phyloP scores from a whole-genome alignment of 1,284 basidiomycete species.

The Puccinia horiana region DNA sequence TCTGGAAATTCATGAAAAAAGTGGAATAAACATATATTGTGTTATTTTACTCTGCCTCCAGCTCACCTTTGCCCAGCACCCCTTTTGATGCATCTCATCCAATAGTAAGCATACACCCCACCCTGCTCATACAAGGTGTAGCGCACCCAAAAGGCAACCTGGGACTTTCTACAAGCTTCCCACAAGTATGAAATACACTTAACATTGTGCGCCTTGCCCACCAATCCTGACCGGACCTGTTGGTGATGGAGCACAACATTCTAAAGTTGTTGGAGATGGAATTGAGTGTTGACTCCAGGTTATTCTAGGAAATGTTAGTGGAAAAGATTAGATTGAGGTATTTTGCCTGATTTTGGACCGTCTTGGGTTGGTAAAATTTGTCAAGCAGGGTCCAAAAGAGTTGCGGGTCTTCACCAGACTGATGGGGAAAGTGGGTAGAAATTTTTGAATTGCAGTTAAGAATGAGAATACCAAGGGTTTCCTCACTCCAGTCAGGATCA shows the following conservation, averaged over 20 bases:
- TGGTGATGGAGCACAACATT: neutral
- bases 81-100: too few species aligned
- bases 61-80: too few species aligned
- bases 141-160: too few species aligned
- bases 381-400: neutral
- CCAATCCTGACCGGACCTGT: too few species aligned
- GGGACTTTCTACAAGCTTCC: too few species aligned
- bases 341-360: conserved; percentile 10
- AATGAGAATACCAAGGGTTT: neutral
- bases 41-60: too few species aligned
- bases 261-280: neutral
- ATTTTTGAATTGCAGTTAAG: conserved; percentile 8
- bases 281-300: neutral
- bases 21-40: too few species aligned
- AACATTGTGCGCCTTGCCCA: too few species aligned
- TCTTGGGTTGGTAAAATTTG: conserved; percentile 15
- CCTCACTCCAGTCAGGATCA: neutral
- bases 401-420: neutral
- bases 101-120: too few species aligned
- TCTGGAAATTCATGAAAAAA: too few species aligned
- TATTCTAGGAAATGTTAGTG: neutral
- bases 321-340: neutral
- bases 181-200: too few species aligned
- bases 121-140: too few species aligned
- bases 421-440: neutral